Evolutionary conservation across 106 monocot species (phyloP).

Genomic region (Vanilla planifolia): DNA sequence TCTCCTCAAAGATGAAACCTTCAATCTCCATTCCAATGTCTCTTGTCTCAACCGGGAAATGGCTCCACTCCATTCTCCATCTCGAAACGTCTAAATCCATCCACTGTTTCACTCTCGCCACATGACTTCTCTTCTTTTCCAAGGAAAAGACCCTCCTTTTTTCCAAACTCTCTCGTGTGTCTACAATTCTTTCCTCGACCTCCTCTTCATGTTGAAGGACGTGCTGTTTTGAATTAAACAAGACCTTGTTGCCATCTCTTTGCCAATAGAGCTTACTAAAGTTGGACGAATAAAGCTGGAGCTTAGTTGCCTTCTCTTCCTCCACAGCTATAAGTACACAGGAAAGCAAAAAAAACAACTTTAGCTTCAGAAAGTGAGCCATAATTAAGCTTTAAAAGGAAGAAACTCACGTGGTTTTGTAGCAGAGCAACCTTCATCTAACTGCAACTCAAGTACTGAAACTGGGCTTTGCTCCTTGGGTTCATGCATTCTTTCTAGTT

Average conservation of each 20-base stretch:
- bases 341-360: neutral
- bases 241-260: neutral
- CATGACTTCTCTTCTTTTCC: neutral
- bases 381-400: neutral
- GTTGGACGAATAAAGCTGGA: neutral
- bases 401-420: neutral
- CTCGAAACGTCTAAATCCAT: neutral
- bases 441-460: neutral
- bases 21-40: slow-evolving; percentile 1
- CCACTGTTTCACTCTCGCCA: neutral
- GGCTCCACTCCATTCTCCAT: neutral
- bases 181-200: neutral
- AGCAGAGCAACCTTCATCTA: neutral
- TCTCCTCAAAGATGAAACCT: slow-evolving; percentile 9
- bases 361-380: neutral
- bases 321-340: neutral
- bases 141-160: neutral
- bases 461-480: neutral
- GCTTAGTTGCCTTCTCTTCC: neutral
- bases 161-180: neutral
- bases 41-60: neutral
- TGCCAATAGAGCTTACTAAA: neutral
- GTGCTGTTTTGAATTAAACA: neutral
- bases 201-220: neutral
- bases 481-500: neutral